These are phyloP conservation scores for Backusella australiensis DNA, from an alignment of 192 early-diverging fungal species.

Conservation along the genomic window DNA sequence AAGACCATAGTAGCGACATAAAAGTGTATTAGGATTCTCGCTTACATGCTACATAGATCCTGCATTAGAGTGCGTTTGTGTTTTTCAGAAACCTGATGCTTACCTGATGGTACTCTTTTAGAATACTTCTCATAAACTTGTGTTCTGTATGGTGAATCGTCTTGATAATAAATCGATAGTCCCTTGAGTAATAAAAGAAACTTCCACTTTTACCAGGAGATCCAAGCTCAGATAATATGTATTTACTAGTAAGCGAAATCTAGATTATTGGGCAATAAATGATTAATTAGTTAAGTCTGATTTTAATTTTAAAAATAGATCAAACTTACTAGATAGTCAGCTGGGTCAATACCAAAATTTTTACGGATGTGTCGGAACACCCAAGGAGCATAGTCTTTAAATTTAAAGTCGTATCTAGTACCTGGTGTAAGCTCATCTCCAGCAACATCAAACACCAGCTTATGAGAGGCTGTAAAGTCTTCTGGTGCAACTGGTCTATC, in stretches of 20 bases:
- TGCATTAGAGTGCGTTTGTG: not conserved
- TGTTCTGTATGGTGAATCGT: constrained; percentile 96
- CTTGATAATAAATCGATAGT: constrained; percentile 99
- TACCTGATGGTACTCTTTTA: constrained; percentile 82
- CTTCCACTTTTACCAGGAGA: constrained; percentile 95
- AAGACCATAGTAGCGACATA: constrained; percentile 92
- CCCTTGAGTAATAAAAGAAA: constrained; percentile 98
- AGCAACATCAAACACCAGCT: constrained; percentile 94
- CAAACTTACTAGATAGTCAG: constrained; percentile 85
- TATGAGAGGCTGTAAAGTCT: constrained; percentile 89
- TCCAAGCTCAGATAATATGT: constrained; percentile 97
- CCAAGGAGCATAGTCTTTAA: constrained; percentile 99
- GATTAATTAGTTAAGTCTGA: not conserved
- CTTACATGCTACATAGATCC: constrained; percentile 63
- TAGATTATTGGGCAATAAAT: constrained; percentile 20
- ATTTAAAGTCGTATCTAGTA: constrained; percentile 98
- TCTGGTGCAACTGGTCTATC: constrained; percentile 63
- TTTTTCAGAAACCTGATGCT: not conserved
- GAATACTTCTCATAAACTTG: constrained; percentile 87
- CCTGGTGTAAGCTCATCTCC: constrained; percentile 95
- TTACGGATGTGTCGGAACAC: constrained; percentile 92
- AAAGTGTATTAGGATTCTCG: constrained; percentile 85
- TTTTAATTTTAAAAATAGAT: not conserved
- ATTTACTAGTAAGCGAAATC: constrained; percentile 95
- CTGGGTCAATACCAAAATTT: constrained; percentile 85